Evolutionary conservation across 2,329 filamentous ascomycete species (phyloP).

Genomic region (Phialemonium atrogriseum): DNA sequence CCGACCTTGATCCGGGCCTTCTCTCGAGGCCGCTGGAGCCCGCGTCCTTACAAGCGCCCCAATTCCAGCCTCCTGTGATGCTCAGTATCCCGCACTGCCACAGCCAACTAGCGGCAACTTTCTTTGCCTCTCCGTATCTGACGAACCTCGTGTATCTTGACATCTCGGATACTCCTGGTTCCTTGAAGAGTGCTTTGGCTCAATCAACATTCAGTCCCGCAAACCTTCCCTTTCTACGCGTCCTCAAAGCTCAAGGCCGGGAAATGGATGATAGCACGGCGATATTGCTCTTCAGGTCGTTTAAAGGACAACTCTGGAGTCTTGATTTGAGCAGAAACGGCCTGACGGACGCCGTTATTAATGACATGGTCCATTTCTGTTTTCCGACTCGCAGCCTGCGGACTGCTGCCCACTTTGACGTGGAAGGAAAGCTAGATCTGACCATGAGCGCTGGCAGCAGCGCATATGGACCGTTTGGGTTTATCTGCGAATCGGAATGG

Average conservation of each 20-base stretch:
- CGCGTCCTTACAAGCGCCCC: conserved; percentile 2
- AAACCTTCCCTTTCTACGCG: conserved; percentile 36
- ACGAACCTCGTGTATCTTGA: conserved; percentile 42
- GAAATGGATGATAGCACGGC: conserved; percentile 35
- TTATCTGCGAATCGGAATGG: conserved; percentile 37
- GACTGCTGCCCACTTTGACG: conserved; percentile 26
- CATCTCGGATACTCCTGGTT: conserved; percentile 39
- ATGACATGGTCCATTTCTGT: conserved; percentile 16
- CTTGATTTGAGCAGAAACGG: conserved; percentile 45
- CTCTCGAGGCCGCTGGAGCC: conserved; percentile 13
- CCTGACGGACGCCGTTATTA: conserved; percentile 36
- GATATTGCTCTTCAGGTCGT: conserved; percentile 23
- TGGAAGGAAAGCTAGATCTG: conserved; percentile 35
- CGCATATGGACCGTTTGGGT: conserved; percentile 31
- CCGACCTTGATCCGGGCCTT: conserved; percentile 32
- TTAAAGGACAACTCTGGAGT: conserved; percentile 42
- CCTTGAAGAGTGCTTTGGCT: conserved; percentile 25
- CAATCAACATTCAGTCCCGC: conserved; percentile 21
- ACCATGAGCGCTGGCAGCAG: conserved; percentile 19
- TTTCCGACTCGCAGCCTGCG: conserved; percentile 19
- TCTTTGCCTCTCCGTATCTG: conserved; percentile 30
- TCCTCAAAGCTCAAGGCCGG: conserved; percentile 41
- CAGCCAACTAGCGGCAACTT: conserved; percentile 27
- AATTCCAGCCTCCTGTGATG: conserved; percentile 22
- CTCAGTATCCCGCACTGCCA: conserved; percentile 37